phyloP scores from a whole-genome alignment of 768 basidiomycete species.

The Lactarius psammicola region DNA sequence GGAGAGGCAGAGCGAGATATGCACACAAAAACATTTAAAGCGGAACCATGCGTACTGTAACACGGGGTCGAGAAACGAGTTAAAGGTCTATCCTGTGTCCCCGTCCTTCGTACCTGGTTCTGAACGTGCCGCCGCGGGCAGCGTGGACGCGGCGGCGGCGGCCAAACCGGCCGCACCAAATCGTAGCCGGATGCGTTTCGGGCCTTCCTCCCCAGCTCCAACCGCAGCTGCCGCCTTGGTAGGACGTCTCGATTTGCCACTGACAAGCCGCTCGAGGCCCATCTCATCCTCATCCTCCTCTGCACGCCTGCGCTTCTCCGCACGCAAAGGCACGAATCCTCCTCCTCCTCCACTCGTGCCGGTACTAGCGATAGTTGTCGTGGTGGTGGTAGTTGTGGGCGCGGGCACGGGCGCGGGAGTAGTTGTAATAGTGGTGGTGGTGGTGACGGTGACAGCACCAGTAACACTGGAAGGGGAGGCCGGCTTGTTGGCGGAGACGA shows the following conservation, averaged over 20 bases:
- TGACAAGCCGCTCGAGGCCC: conserved; percentile 55
- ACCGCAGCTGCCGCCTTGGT: conserved; percentile 2
- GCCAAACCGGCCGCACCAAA: conserved; percentile 51
- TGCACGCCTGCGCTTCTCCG: conserved; percentile 40
- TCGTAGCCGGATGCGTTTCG: conserved; percentile 75
- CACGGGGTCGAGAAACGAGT: neutral
- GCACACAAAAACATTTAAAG: conserved; percentile 20
- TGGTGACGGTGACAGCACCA: neutral
- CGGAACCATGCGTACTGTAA: conserved; percentile 1
- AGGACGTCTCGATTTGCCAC: conserved; percentile 41
- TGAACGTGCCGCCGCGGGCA: conserved; percentile 49
- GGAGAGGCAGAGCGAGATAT: conserved; percentile 12
- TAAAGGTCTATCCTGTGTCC: conserved; percentile 56
- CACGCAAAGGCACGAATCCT: conserved; percentile 46
- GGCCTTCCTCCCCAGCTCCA: conserved; percentile 28
- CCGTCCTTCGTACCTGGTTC: conserved; percentile 68
- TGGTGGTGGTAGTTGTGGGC: neutral
- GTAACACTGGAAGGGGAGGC: conserved; percentile 28
- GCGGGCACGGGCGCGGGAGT: neutral
- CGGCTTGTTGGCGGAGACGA: conserved; percentile 42
- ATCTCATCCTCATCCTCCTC: conserved; percentile 72
- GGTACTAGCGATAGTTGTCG: neutral
- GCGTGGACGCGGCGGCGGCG: conserved; percentile 32
- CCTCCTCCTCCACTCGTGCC: conserved; percentile 22
- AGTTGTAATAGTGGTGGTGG: neutral